These are phyloP conservation scores for Cinnamomum micranthum DNA, from an alignment of 164 flowering plant genomes.

Conservation along the genomic window DNA sequence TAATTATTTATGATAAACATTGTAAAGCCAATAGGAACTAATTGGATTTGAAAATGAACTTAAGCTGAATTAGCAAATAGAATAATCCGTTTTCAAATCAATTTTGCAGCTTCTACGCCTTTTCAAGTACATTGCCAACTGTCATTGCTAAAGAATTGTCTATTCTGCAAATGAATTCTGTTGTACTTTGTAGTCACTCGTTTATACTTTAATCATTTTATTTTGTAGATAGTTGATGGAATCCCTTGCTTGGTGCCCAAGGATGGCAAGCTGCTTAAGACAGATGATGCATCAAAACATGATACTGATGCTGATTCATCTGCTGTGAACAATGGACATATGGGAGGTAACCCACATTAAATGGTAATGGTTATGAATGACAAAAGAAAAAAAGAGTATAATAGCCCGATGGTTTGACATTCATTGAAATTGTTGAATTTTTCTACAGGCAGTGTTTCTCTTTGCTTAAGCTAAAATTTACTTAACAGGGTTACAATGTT, in stretches of 20 bases:
- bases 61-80: no score
- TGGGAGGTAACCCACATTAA: conserved; percentile 2
- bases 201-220: not conserved
- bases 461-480: not conserved
- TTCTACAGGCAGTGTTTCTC: not conserved
- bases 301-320: conserved; percentile 18
- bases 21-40: no score
- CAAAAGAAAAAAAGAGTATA: not conserved
- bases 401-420: not conserved
- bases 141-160: not conserved
- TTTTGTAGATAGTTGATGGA: conserved; percentile 59
- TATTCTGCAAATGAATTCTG: not conserved
- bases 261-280: conserved; percentile 60
- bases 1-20: no score
- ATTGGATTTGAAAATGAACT: no score
- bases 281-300: conserved; percentile 19
- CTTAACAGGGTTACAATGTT: not conserved
- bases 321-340: conserved; percentile 9
- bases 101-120: not conserved
- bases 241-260: conserved; percentile 68
- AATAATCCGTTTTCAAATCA: no score
- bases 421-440: not conserved
- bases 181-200: not conserved
- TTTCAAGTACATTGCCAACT: not conserved
- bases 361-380: not conserved